Evolutionary conservation across 108 stramenopile species (phyloP).

Genomic region (Stephanodiscus minutulus): DNA sequence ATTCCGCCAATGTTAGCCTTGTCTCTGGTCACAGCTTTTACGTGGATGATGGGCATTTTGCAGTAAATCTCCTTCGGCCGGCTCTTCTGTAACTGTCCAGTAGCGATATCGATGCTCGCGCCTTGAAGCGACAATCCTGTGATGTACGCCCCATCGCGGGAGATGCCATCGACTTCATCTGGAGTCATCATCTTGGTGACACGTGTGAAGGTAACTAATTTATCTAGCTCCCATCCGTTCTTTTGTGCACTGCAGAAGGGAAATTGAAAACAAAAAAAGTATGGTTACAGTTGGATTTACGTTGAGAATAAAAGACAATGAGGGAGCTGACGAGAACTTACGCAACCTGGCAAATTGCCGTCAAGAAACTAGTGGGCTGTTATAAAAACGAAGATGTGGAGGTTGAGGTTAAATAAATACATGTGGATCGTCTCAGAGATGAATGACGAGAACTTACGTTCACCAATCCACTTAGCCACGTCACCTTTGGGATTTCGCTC

Average conservation of each 20-base stretch:
- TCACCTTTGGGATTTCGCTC: slow-evolving; percentile 84
- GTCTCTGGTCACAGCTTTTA: slow-evolving; percentile 81
- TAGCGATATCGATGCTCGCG: slow-evolving; percentile 78
- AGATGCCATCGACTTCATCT: slow-evolving; percentile 72
- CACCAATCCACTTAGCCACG: slow-evolving; percentile 83
- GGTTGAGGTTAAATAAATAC: no score
- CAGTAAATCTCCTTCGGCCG: slow-evolving; percentile 92
- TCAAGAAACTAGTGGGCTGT: slow-evolving; percentile 90
- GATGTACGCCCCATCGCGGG: slow-evolving; percentile 87
- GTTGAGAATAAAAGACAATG: no score
- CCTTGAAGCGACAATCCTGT: slow-evolving; percentile 81
- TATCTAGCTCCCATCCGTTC: slow-evolving; percentile 85
- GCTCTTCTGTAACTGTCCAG: slow-evolving; percentile 63
- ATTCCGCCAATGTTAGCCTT: slow-evolving; percentile 79
- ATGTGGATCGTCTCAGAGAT: no score
- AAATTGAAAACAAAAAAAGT: no score
- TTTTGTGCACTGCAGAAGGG: slow-evolving; percentile 57
- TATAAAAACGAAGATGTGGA: no score
- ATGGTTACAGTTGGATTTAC: no score
- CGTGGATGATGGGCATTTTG: slow-evolving; percentile 83
- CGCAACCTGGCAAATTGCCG: slow-evolving; percentile 90
- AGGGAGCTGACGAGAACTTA: no score
- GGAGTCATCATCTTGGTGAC: slow-evolving; percentile 74
- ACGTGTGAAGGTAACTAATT: slow-evolving; percentile 87
- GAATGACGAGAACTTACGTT: no score